Evolutionary conservation across 176 grass and related monocot species (phyloP).

Genomic region (Metroxylon sagu): DNA sequence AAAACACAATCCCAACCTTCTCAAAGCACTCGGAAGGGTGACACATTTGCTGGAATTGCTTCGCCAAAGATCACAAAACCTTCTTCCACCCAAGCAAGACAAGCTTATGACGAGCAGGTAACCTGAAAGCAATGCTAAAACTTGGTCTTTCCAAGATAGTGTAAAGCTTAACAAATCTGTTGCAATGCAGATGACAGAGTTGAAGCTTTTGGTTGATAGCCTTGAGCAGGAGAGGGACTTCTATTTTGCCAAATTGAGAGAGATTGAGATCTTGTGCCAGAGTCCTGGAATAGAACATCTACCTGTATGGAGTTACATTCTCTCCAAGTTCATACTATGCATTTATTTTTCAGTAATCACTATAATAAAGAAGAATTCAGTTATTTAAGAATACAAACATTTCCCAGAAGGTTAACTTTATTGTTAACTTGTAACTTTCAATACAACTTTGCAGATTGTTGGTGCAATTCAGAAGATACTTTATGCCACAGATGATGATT

Average conservation of each 20-base stretch:
- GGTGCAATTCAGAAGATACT: conserved; percentile 53
- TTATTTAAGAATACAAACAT: too few relatives aligned
- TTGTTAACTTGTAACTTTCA: too few relatives aligned
- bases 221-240: conserved; percentile 96
- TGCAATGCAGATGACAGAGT: conserved; percentile 57
- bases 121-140: background rate
- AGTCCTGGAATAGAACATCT: conserved; percentile 50
- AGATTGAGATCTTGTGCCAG: conserved; percentile 76
- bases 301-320: conserved; percentile 1
- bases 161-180: background rate
- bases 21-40: conserved; percentile 33
- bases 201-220: conserved; percentile 83
- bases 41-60: conserved; percentile 25
- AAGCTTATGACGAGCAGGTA: conserved; percentile 69
- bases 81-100: conserved; percentile 23
- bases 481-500: conserved; percentile 51
- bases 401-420: too few relatives aligned
- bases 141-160: background rate
- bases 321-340: too few relatives aligned
- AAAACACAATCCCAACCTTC: conserved; percentile 33
- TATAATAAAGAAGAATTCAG: too few relatives aligned
- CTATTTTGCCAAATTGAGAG: conserved; percentile 81
- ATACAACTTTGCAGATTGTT: conserved; percentile 35
- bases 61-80: conserved; percentile 41
- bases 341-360: too few relatives aligned